Conservation (phyloP, 164 flowering plant species). For the Chloranthus sessilifolius region DNA sequence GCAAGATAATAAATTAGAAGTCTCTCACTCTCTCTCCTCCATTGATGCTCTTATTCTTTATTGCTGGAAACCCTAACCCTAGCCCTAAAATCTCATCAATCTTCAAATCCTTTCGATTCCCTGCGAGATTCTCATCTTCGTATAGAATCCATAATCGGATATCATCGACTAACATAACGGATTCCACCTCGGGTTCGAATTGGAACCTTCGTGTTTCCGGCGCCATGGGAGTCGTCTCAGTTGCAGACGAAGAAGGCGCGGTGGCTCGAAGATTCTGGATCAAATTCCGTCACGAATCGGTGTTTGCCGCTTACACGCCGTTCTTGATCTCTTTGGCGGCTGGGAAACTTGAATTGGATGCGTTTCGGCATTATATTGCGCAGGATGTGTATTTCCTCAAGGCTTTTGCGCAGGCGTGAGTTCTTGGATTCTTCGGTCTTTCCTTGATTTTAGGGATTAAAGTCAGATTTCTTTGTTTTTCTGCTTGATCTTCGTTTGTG, state of each 20-base stretch:
- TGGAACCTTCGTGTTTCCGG: too few species aligned
- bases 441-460: background rate
- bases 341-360: slow-evolving; percentile 52
- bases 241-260: slow-evolving; percentile 34
- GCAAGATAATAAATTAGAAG: background rate
- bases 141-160: too few species aligned
- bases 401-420: slow-evolving; percentile 84
- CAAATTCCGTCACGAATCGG: slow-evolving; percentile 52
- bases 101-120: background rate
- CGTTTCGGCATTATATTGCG: slow-evolving; percentile 61
- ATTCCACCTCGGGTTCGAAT: too few species aligned
- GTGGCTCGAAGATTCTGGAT: slow-evolving; percentile 53
- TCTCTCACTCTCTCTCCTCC: background rate
- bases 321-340: slow-evolving; percentile 66
- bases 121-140: background rate
- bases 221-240: slow-evolving; percentile 1
- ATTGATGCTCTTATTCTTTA: slow-evolving; percentile 3
- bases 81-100: too few species aligned
- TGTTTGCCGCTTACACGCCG: slow-evolving; percentile 60
- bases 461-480: background rate
- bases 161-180: too few species aligned
- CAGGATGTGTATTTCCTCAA: slow-evolving; percentile 79
- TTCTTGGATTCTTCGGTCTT: slow-evolving; percentile 2
- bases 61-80: slow-evolving; percentile 1
- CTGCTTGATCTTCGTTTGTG: too few species aligned